Evolutionary conservation across 1,139 yeast genomes (phyloP), one percentile per base, ranked within the genome.

Genomic region (Hyphopichia wangnamkhiaoensis): DNA sequence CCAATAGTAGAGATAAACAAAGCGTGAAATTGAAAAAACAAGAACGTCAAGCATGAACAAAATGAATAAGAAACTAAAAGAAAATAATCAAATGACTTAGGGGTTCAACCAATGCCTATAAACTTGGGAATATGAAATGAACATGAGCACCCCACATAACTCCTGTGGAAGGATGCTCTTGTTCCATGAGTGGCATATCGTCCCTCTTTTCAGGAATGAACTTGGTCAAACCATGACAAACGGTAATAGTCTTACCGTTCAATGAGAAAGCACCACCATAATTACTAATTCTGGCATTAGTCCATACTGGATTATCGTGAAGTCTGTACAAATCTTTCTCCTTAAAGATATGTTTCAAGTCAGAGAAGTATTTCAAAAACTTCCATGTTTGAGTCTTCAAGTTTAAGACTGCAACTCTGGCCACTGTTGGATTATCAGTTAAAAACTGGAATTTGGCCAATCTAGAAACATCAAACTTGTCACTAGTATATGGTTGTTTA

Each of bases 381-480:
- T 63, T 59, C 76, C 76, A 72, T 2, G 70, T 68, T 47, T 71
- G 76, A 1, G 76, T 68, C 35, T 61, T 64, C 32, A 71, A 52
- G 46, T 71, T 70, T 37, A 68, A 59, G 4, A 62, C 67, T 14
- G 71, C 59, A 17, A 72, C 50, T 34, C 77, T 54, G 36, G 65
- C 56, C 10, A 62, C 47, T 34, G 67, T 59, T 29, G 58, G 41
- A 45, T 64, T 62, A 33, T 59, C 56, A 7, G 50, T 36, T 2
- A 64, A 46, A 27, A 70, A 46, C 39, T 60, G 64, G 33, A 65
- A 58, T 49, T 60, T 56, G 4, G 65, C 43, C 28, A 71, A 50
- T 34, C 71, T 53, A 4, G 71, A 53, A 3, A 71, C 61, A 47
- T 72, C 77, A 40, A 63, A 61, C 37, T 66, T 65, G 31, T 61